Evolutionary conservation across 2,329 filamentous ascomycete genomes (phyloP), one percentile per base, ranked within the genome.

Genomic region (Sphaerostilbella broomeana): DNA sequence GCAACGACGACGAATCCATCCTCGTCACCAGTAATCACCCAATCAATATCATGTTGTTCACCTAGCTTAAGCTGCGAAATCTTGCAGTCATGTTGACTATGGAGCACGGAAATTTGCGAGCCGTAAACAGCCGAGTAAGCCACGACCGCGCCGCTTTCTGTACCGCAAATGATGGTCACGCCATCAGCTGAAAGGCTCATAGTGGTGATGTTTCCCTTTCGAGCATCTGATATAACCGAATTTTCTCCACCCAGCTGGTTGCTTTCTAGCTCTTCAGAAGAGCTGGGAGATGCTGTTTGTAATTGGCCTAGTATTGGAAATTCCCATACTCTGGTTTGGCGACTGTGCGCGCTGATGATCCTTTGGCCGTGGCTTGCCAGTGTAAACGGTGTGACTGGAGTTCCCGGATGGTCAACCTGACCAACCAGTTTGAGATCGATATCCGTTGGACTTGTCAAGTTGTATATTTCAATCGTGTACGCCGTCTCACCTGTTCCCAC

Each of bases 351-450:
- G 26, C 32, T 22, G 18, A 35, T 11, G n/a, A 35, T 25, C n/a
- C 21, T 20, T 18, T 35, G 21, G 9, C 32, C 32, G 9, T 18
- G 19, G 8, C 21, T 25, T 15, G 21, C 19, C 9, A 35, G 19
- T 16, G 18, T 15, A 15, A 35, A 22, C 3, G 20, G 32, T 6
- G 32, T 24, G 13, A 35, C 13, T 4, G 32, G 32, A 10, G n/a
- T 16, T 11, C 32, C 32, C 11, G 32, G 32, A 35, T 35, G 32
- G 15, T 35, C 32, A 17, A 35, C 32, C 22, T 35, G 32, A 12
- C 16, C 12, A 16, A 35, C 19, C 10, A 35, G 16, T 6, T 16
- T 10, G 16, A 35, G 20, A 10, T 12, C 21, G n/a, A 25, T 10
- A 17, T 12, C n/a, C 11, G 10, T 22, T 11, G 21, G 18, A 12